Evolutionary conservation across 352 stramenopile genomes (phyloP).

Genomic region (Globisporangium sylvaticum): DNA sequence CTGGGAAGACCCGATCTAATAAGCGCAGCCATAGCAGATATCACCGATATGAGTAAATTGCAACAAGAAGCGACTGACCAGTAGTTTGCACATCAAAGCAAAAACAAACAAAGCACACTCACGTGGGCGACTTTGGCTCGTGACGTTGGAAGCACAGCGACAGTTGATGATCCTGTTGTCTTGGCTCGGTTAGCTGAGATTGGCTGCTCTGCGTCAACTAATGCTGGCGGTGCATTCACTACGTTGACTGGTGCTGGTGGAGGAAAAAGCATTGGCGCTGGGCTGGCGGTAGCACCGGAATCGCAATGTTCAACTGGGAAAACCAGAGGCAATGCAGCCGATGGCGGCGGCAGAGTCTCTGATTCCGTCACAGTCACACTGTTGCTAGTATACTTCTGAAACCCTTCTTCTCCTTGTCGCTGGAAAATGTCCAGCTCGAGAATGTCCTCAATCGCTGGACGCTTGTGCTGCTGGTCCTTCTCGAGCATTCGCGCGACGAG

Average conservation of each 20-base stretch:
- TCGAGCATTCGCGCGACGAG: conserved; percentile 10
- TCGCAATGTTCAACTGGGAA: not conserved
- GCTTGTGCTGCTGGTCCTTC: conserved; percentile 12
- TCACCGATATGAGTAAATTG: not conserved
- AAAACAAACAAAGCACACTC: not conserved
- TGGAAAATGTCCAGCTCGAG: conserved; percentile 1
- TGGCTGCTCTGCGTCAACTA: not conserved
- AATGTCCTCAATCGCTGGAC: conserved; percentile 9
- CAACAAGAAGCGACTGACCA: not conserved
- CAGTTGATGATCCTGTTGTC: not conserved
- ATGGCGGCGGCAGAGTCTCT: not conserved
- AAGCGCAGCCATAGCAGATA: not conserved
- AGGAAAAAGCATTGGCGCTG: not conserved
- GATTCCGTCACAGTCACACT: not conserved
- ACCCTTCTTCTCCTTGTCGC: not conserved
- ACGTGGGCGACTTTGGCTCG: conserved; percentile 13
- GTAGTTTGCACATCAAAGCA: too few relatives aligned
- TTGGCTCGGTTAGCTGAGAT: not conserved
- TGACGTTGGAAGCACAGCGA: conserved; percentile 6
- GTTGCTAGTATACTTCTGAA: not conserved
- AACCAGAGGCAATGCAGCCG: not conserved
- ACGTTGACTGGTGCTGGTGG: conserved; percentile 7
- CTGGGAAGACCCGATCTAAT: conserved; percentile 8
- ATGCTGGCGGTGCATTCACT: not conserved
- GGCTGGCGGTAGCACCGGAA: not conserved